phyloP scores from a whole-genome alignment of 768 basidiomycete genomes.

The Boletus vermiculosoides region DNA sequence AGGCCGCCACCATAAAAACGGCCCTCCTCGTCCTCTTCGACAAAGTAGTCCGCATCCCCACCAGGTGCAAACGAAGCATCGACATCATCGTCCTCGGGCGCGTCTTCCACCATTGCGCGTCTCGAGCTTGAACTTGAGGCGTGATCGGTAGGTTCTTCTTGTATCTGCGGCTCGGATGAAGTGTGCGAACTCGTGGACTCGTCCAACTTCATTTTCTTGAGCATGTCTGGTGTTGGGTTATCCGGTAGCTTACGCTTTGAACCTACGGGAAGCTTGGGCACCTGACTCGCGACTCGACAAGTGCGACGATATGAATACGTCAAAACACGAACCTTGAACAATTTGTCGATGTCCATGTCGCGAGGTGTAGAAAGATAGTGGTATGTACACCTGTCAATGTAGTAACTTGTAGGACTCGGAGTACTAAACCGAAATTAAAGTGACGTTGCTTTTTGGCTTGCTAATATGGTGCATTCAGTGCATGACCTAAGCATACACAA shows the following conservation, averaged over 20 bases:
- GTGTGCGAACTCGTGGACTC: slow-evolving; percentile 10
- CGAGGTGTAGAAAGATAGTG: not conserved
- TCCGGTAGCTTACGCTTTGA: slow-evolving; percentile 76
- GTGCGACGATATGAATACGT: not conserved
- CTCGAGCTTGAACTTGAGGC: slow-evolving; percentile 31
- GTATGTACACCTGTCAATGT: not conserved
- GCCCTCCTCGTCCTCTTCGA: slow-evolving; percentile 89
- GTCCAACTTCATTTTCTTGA: slow-evolving; percentile 76
- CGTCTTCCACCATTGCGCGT: slow-evolving; percentile 60
- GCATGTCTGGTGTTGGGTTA: slow-evolving; percentile 74
- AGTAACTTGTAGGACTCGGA: no score
- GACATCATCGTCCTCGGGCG: slow-evolving; percentile 30
- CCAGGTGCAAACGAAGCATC: slow-evolving; percentile 71
- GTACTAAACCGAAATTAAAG: not conserved
- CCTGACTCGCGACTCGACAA: slow-evolving; percentile 36
- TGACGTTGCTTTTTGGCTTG: not conserved
- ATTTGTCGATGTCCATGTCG: slow-evolving; percentile 49
- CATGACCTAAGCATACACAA: slow-evolving; percentile 18
- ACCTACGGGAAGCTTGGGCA: slow-evolving; percentile 63
- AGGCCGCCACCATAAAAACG: slow-evolving; percentile 94
- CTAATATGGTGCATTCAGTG: not conserved
- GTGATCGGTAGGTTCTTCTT: slow-evolving; percentile 7
- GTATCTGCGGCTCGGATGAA: slow-evolving; percentile 8
- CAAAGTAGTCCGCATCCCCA: slow-evolving; percentile 87
- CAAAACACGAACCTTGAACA: slow-evolving; percentile 42